Evolutionary conservation across 2,329 filamentous ascomycete species (phyloP).

Genomic region (Cadophora gregata): DNA sequence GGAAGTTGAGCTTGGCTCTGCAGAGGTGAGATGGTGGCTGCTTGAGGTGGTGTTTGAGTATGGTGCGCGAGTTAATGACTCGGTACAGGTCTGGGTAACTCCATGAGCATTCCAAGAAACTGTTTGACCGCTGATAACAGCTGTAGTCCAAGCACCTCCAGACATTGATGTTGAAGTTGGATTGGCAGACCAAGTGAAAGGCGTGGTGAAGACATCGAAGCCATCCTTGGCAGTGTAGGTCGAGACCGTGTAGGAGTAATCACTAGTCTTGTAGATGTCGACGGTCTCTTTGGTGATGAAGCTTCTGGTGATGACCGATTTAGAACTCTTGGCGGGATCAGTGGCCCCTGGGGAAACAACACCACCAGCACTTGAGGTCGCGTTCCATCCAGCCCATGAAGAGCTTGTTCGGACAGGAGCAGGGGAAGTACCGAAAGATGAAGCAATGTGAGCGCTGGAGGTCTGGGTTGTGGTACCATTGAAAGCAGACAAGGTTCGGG

Average conservation of each 20-base stretch:
- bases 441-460: not conserved
- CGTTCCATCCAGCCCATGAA: slow-evolving; percentile 35
- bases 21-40: not conserved
- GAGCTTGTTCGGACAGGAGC: not conserved
- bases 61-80: not conserved
- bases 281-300: slow-evolving; percentile 27
- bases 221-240: slow-evolving; percentile 29
- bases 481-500: slow-evolving; percentile 24
- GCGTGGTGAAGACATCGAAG: slow-evolving; percentile 25
- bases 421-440: not conserved
- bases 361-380: slow-evolving; percentile 22
- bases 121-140: slow-evolving; percentile 7
- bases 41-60: slow-evolving; percentile 6
- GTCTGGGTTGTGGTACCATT: not conserved
- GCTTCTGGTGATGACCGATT: not conserved
- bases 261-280: slow-evolving; percentile 24
- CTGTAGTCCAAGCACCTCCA: slow-evolving; percentile 17
- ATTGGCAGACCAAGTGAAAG: not conserved
- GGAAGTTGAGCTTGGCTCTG: slow-evolving; percentile 12
- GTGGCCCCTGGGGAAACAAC: not conserved
- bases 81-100: not conserved
- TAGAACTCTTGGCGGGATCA: slow-evolving; percentile 14
- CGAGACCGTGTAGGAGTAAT: slow-evolving; percentile 1
- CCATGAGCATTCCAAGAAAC: slow-evolving; percentile 24
- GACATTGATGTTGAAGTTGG: slow-evolving; percentile 1